Conservation (phyloP, 192 early-diverging fungal genomes). For the Entomortierella beljakovae region DNA sequence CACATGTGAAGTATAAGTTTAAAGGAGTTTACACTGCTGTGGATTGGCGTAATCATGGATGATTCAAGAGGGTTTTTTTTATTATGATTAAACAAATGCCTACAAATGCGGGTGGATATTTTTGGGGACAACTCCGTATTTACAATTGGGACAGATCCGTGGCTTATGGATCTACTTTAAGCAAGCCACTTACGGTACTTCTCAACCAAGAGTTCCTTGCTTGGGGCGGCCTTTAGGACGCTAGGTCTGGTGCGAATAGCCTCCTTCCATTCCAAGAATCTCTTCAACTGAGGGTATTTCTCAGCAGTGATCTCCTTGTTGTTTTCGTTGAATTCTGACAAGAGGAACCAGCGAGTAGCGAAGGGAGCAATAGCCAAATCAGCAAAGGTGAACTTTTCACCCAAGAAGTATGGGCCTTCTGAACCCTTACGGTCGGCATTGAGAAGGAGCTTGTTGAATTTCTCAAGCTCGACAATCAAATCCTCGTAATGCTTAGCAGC, state of each 20-base stretch:
- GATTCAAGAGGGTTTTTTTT: too few relatives aligned
- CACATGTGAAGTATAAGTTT: too few relatives aligned
- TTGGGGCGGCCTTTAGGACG: constrained; percentile 37
- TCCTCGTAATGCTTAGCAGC: constrained; percentile 37
- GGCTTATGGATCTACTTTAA: too few relatives aligned
- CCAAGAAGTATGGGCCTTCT: constrained; percentile 60
- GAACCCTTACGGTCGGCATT: constrained; percentile 24
- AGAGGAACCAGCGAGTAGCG: constrained; percentile 51
- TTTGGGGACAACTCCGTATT: too few relatives aligned
- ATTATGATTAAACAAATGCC: too few relatives aligned
- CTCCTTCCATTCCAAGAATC: constrained; percentile 52
- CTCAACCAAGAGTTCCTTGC: constrained; percentile 20
- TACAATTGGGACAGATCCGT: too few relatives aligned
- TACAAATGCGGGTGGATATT: too few relatives aligned
- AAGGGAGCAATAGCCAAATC: constrained; percentile 61
- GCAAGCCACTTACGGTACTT: constrained; percentile 44
- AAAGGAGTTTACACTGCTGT: too few relatives aligned
- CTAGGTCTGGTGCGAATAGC: constrained; percentile 24
- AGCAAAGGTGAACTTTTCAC: constrained; percentile 59
- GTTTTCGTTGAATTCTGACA: constrained; percentile 24
- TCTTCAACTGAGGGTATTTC: constrained; percentile 37
- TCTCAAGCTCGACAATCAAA: constrained; percentile 32
- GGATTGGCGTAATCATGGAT: too few relatives aligned
- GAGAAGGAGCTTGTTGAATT: constrained; percentile 53
- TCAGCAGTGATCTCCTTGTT: constrained; percentile 24